Conservation (phyloP, 805 yeast species). For the Monosporozyma yasuniensis region DNA sequence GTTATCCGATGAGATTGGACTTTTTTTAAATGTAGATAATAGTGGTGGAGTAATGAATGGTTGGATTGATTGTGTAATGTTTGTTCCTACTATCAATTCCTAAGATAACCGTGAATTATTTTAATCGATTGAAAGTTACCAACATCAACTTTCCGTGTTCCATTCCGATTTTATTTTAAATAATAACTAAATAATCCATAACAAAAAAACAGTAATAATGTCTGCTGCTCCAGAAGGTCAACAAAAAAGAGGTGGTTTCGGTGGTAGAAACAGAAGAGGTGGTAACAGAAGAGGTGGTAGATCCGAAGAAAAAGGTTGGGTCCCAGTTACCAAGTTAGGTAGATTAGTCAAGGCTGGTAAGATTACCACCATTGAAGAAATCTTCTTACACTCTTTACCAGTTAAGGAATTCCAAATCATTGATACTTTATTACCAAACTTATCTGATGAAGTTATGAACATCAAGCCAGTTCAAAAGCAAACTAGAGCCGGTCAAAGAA, state of each 20-base stretch:
- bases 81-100: neutral
- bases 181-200: slow-evolving; percentile 8
- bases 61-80: neutral
- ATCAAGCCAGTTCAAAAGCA: slow-evolving; percentile 99
- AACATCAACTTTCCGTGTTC: slow-evolving; percentile 45
- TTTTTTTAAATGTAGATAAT: neutral
- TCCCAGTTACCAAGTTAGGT: slow-evolving; percentile 99
- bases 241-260: slow-evolving; percentile 46
- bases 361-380: slow-evolving; percentile 92
- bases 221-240: slow-evolving; percentile 31
- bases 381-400: slow-evolving; percentile 98
- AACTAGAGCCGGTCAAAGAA: slow-evolving; percentile 99
- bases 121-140: slow-evolving; percentile 45
- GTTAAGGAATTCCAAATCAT: slow-evolving; percentile 99
- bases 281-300: slow-evolving; percentile 62
- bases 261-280: slow-evolving; percentile 50
- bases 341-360: slow-evolving; percentile 99
- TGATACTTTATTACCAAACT: slow-evolving; percentile 89
- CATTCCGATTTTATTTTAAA: slow-evolving; percentile 39
- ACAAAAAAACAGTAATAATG: slow-evolving; percentile 27
- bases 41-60: neutral
- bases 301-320: slow-evolving; percentile 98
- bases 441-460: slow-evolving; percentile 99
- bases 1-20: neutral
- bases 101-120: slow-evolving; percentile 1